Conservation (phyloP, 768 basidiomycete genomes). For the Chalciporus piperatus region DNA sequence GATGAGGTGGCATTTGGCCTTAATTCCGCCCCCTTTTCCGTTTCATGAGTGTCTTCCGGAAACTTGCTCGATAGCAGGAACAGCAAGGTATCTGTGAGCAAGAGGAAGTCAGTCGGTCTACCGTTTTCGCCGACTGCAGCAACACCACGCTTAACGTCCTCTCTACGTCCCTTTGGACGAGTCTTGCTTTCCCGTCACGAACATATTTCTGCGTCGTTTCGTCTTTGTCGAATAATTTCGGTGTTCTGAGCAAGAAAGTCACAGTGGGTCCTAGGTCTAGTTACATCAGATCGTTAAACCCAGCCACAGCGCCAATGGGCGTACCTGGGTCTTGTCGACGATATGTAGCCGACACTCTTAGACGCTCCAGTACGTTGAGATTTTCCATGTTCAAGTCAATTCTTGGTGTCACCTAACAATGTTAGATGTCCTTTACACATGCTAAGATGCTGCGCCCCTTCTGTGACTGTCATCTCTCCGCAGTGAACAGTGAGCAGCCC, state of each 20-base stretch:
- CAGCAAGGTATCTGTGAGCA: too few species aligned
- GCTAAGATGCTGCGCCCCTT: not conserved
- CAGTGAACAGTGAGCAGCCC: too few species aligned
- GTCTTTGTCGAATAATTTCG: slow-evolving; percentile 52
- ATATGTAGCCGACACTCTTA: slow-evolving; percentile 41
- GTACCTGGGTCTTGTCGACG: slow-evolving; percentile 36
- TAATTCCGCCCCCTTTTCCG: too few species aligned
- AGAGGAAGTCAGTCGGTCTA: too few species aligned
- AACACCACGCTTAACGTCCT: too few species aligned
- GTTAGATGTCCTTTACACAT: slow-evolving; percentile 1
- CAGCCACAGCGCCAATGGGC: slow-evolving; percentile 1
- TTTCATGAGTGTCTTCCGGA: too few species aligned
- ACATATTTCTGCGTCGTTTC: slow-evolving; percentile 46
- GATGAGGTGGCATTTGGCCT: too few species aligned
- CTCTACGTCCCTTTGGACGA: too few species aligned
- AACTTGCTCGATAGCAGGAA: too few species aligned
- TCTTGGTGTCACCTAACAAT: not conserved
- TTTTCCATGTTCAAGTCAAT: slow-evolving; percentile 12
- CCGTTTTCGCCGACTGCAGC: too few species aligned
- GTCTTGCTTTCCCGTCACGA: too few species aligned
- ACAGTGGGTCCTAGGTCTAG: slow-evolving; percentile 57
- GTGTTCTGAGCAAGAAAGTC: slow-evolving; percentile 58
- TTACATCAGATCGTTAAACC: not conserved
- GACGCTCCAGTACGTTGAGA: slow-evolving; percentile 44
- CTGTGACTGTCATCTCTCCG: too few species aligned